Evolutionary conservation across 257 asterid genomes (phyloP).

Genomic region (Linaria vulgaris): DNA sequence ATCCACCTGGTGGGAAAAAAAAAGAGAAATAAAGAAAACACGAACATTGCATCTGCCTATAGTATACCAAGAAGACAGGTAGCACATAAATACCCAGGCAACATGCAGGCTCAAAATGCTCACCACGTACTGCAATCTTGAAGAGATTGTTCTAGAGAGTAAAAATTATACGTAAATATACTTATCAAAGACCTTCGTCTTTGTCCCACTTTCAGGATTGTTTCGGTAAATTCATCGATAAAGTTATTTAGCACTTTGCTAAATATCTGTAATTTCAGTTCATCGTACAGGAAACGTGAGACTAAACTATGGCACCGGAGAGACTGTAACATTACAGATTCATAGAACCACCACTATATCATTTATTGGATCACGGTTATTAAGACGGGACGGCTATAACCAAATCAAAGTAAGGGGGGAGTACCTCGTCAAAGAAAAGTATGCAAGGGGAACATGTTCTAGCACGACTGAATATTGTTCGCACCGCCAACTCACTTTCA

Average conservation of each 20-base stretch:
- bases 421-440: constrained; percentile 90
- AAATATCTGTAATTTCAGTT: neutral
- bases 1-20: constrained; percentile 57
- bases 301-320: constrained; percentile 3
- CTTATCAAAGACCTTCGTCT: neutral
- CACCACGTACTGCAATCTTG: neutral
- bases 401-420: constrained; percentile 1
- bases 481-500: constrained; percentile 82
- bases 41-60: neutral
- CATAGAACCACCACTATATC: too few species aligned
- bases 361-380: neutral
- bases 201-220: neutral
- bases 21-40: neutral
- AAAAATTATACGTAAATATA: neutral
- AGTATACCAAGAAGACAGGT: neutral
- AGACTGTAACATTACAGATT: too few species aligned
- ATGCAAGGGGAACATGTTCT: constrained; percentile 91
- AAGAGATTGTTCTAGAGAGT: neutral
- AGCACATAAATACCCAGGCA: too few species aligned
- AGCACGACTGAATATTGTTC: constrained; percentile 81
- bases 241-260: neutral
- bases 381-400: neutral
- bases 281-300: neutral
- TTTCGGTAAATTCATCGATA: neutral
- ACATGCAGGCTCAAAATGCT: too few species aligned